Conservation (phyloP, 768 basidiomycete species). For the Suillus occidentalis region DNA sequence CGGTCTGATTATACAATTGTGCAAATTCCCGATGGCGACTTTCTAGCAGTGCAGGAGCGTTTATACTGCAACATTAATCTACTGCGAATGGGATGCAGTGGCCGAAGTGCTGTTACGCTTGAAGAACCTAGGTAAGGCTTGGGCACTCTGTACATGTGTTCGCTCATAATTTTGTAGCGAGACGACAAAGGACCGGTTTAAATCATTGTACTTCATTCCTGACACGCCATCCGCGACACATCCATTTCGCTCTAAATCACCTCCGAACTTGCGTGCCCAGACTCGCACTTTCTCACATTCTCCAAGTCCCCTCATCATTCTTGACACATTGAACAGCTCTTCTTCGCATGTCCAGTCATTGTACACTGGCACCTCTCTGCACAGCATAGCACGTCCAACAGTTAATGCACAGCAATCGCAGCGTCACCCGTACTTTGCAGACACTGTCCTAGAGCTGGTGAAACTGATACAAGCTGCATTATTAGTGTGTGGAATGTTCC, state of each 20-base stretch:
- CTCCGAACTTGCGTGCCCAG: constrained; percentile 26
- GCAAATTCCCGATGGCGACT: constrained; percentile 68
- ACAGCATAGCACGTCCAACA: constrained; percentile 17
- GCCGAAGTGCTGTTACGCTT: constrained; percentile 74
- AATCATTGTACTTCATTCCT: constrained; percentile 62
- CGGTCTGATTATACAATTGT: constrained; percentile 87
- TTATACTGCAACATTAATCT: constrained; percentile 83
- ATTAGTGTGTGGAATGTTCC: constrained; percentile 68
- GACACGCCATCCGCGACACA: constrained; percentile 33
- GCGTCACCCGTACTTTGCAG: constrained; percentile 49
- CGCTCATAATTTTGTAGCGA: constrained; percentile 46
- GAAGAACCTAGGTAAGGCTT: constrained; percentile 64
- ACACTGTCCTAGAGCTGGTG: constrained; percentile 74
- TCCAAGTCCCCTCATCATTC: constrained; percentile 22
- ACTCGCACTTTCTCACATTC: constrained; percentile 31
- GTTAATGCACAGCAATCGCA: constrained; percentile 18
- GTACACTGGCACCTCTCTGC: constrained; percentile 16
- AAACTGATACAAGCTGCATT: constrained; percentile 73
- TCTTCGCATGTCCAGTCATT: constrained; percentile 24
- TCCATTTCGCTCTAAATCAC: constrained; percentile 28
- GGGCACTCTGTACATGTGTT: constrained; percentile 10
- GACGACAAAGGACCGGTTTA: constrained; percentile 78
- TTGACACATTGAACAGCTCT: constrained; percentile 21
- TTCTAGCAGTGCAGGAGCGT: constrained; percentile 58
- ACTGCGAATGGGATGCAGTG: constrained; percentile 80